Percentiles rank a stretch among this genome's conserved stretches.
Evolutionary conservation across 1,284 basidiomycete genomes (phyloP).

Genomic region (Boletus smithii): DNA sequence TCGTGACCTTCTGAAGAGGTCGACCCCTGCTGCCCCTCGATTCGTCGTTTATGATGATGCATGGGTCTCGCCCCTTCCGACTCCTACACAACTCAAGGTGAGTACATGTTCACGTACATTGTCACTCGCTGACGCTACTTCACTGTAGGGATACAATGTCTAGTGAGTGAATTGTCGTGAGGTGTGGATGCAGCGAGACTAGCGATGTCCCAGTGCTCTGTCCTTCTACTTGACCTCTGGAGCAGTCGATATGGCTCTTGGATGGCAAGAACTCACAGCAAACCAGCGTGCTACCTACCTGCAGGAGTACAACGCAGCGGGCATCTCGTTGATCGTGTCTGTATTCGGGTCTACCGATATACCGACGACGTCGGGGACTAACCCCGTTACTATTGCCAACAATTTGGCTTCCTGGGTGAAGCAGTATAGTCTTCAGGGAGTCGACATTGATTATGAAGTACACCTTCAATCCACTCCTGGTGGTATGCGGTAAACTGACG

Average conservation of each 20-base stretch:
- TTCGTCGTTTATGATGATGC: conserved; percentile 45
- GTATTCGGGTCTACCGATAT: conserved; percentile 50
- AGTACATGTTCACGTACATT: conserved; percentile 29
- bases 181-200: neutral
- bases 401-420: conserved; percentile 47
- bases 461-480: neutral
- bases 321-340: conserved; percentile 47
- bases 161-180: conserved; percentile 34
- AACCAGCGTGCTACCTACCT: conserved; percentile 30
- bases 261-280: conserved; percentile 38
- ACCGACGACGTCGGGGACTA: conserved; percentile 41
- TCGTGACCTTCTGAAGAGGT: conserved; percentile 12
- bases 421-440: conserved; percentile 49
- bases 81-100: conserved; percentile 5
- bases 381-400: conserved; percentile 41
- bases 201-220: conserved; percentile 32
- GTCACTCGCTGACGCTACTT: neutral
- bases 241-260: conserved; percentile 42
- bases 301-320: conserved; percentile 41
- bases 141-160: conserved; percentile 44
- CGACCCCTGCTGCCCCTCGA: conserved; percentile 33
- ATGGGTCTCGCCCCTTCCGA: conserved; percentile 37
- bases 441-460: conserved; percentile 57
- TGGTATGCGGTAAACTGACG: neutral
- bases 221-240: conserved; percentile 45